phyloP scores from a whole-genome alignment of 495 filamentous ascomycete genomes.

The Daldinia grandis region DNA sequence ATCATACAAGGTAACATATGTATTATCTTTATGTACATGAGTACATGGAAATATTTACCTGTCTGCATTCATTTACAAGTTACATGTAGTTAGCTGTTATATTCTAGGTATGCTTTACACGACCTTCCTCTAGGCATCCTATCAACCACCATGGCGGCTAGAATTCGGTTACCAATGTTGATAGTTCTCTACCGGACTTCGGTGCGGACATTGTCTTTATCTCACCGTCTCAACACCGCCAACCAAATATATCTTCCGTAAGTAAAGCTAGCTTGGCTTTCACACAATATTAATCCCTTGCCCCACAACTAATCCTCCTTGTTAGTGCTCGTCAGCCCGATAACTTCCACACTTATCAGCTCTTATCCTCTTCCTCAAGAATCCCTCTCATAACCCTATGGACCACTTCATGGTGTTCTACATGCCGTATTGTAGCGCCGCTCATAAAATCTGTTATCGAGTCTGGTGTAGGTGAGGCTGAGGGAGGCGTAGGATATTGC shows the following conservation, averaged over 20 bases:
- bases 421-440: constrained; percentile 64
- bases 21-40: no score
- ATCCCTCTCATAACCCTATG: constrained; percentile 74
- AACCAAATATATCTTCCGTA: constrained; percentile 60
- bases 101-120: not conserved
- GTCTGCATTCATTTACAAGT: no score
- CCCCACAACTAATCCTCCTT: constrained; percentile 6
- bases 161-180: not conserved
- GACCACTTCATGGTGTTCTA: constrained; percentile 72
- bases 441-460: constrained; percentile 62
- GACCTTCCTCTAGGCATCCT: not conserved
- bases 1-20: no score
- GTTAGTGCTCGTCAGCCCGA: constrained; percentile 64
- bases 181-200: not conserved
- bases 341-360: constrained; percentile 67
- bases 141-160: constrained; percentile 3
- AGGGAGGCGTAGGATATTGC: constrained; percentile 67
- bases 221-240: constrained; percentile 37
- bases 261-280: constrained; percentile 36
- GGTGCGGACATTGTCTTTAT: constrained; percentile 44
- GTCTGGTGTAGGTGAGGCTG: constrained; percentile 64
- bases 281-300: not conserved
- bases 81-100: not conserved
- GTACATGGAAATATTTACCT: not conserved
- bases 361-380: constrained; percentile 64